Percentiles rank a stretch among this genome's conserved stretches.
These are phyloP conservation scores for Bisporella sp. DNA, from an alignment of 2,329 filamentous ascomycete species.

Conservation along the genomic window DNA sequence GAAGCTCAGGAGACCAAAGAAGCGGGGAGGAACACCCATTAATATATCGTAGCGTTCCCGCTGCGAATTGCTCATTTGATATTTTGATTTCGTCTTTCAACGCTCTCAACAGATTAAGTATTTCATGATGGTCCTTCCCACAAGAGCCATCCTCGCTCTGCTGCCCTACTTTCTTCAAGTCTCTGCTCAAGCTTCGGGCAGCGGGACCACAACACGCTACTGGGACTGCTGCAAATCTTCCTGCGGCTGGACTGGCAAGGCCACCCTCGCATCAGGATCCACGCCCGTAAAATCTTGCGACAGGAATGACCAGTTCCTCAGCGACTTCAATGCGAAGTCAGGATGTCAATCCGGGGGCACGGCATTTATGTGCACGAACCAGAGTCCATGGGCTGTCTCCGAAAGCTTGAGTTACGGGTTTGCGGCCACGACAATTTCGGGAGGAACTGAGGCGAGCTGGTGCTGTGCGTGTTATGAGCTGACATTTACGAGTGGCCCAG, in stretches of 20 bases:
- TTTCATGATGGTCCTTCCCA: constrained; percentile 8
- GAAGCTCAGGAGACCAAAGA: too few species aligned
- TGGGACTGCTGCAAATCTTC: constrained; percentile 69
- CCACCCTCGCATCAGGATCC: constrained; percentile 33
- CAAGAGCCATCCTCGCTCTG: constrained; percentile 15
- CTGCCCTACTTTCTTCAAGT: constrained; percentile 22
- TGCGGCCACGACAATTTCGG: constrained; percentile 50
- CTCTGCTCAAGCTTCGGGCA: constrained; percentile 15
- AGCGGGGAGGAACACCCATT: too few species aligned
- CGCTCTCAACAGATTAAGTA: background rate
- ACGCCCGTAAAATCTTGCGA: constrained; percentile 21
- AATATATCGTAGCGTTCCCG: too few species aligned
- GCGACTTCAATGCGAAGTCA: constrained; percentile 38
- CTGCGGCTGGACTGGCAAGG: constrained; percentile 54
- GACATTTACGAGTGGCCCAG: constrained; percentile 39
- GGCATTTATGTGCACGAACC: constrained; percentile 51
- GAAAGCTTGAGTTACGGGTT: constrained; percentile 54
- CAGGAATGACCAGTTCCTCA: constrained; percentile 46
- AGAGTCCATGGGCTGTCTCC: constrained; percentile 55
- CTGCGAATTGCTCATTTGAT: too few species aligned
- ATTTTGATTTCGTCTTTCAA: background rate
- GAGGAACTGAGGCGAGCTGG: constrained; percentile 51
- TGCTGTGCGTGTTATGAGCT: constrained; percentile 59
- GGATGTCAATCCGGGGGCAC: constrained; percentile 43
- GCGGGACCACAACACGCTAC: constrained; percentile 35